Evolutionary conservation across 768 basidiomycete species (phyloP).

Genomic region (Peribolospora baueri): DNA sequence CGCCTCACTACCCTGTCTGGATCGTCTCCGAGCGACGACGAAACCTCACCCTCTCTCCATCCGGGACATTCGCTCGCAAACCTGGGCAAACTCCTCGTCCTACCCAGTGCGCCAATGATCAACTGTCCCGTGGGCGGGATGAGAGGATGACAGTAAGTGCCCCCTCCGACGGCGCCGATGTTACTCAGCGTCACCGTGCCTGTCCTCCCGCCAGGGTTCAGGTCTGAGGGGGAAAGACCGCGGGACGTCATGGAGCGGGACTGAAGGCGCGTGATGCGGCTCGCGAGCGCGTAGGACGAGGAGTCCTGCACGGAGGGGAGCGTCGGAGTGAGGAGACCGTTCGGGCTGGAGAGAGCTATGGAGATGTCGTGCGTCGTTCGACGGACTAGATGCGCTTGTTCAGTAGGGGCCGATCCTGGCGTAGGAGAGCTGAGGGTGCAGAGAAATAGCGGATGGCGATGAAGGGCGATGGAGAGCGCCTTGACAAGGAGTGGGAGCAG

Average conservation of each 20-base stretch:
- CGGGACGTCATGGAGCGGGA: conserved; percentile 46
- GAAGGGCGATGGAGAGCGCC: conserved; percentile 52
- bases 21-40: too few relatives aligned
- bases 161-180: conserved; percentile 52
- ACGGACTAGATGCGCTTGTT: conserved; percentile 26
- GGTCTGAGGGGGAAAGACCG: conserved; percentile 15
- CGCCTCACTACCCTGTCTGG: conserved; percentile 22
- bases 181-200: conserved; percentile 64
- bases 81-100: conserved; percentile 27
- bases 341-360: conserved; percentile 49
- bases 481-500: conserved; percentile 67
- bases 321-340: conserved; percentile 57
- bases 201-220: conserved; percentile 21
- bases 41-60: conserved; percentile 1
- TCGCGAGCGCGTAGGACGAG: conserved; percentile 27
- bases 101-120: conserved; percentile 57
- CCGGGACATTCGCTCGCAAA: neutral
- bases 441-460: conserved; percentile 61
- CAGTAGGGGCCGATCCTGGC: too few relatives aligned
- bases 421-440: conserved; percentile 46
- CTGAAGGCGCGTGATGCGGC: conserved; percentile 34
- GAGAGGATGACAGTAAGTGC: conserved; percentile 45
- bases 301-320: conserved; percentile 28
- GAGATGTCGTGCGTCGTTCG: conserved; percentile 39
- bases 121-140: conserved; percentile 61